These are phyloP conservation scores for Esteya vermicola DNA, from an alignment of 2,329 filamentous ascomycete genomes.

Conservation along the genomic window DNA sequence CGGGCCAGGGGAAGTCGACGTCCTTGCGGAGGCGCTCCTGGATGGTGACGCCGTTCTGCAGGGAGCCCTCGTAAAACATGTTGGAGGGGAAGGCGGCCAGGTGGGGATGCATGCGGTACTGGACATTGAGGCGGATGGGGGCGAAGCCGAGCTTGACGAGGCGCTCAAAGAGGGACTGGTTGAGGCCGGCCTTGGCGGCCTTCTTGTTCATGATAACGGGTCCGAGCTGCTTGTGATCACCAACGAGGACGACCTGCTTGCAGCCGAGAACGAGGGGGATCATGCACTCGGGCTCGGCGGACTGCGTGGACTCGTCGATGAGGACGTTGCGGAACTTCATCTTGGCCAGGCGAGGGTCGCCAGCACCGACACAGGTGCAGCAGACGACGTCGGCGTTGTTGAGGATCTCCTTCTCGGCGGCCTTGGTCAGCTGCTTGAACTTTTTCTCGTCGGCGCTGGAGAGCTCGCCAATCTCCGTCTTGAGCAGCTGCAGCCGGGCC, in stretches of 20 bases:
- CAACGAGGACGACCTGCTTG: slow-evolving; percentile 97
- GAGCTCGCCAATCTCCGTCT: slow-evolving; percentile 79
- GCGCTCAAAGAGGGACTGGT: slow-evolving; percentile 97
- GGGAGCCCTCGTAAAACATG: slow-evolving; percentile 97
- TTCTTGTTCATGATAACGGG: slow-evolving; percentile 99
- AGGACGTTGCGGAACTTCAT: slow-evolving; percentile 97
- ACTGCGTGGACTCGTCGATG: slow-evolving; percentile 97
- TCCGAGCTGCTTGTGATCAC: slow-evolving; percentile 94
- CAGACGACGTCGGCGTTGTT: slow-evolving; percentile 95
- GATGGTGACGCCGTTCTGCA: slow-evolving; percentile 92
- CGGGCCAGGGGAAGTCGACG: slow-evolving; percentile 96
- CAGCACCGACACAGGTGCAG: slow-evolving; percentile 95
- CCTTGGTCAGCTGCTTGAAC: slow-evolving; percentile 87
- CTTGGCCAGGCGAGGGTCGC: slow-evolving; percentile 86
- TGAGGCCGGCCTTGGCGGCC: slow-evolving; percentile 90
- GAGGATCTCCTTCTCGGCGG: slow-evolving; percentile 88
- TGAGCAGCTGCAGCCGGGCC: slow-evolving; percentile 82
- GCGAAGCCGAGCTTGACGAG: slow-evolving; percentile 81
- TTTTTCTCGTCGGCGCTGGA: slow-evolving; percentile 97
- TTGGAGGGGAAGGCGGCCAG: slow-evolving; percentile 95
- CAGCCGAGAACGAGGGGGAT: slow-evolving; percentile 93
- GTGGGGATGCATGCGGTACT: slow-evolving; percentile 98
- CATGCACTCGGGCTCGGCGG: slow-evolving; percentile 97
- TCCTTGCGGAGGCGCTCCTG: slow-evolving; percentile 79
- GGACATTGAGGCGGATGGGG: slow-evolving; percentile 87